Percentiles rank a stretch among this genome's conserved stretches.
Conservation (phyloP, 768 basidiomycete genomes). For the Suillus americanus region DNA sequence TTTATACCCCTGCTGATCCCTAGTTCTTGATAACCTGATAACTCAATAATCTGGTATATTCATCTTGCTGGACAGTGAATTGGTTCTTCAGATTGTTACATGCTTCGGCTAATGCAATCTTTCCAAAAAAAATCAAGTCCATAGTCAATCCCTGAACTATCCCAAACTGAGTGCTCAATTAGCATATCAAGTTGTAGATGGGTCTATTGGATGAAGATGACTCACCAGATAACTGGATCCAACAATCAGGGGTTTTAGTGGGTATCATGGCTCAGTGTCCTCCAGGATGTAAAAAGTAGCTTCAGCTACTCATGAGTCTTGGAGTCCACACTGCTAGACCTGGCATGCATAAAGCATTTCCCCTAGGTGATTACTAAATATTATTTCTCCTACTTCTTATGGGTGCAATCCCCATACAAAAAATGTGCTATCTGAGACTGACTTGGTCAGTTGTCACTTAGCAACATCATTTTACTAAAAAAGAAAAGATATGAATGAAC, state of each 20-base stretch:
- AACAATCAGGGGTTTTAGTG: too few relatives aligned
- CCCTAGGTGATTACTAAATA: neutral
- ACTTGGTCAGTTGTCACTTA: neutral
- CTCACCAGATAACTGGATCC: too few relatives aligned
- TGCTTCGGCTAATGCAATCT: neutral
- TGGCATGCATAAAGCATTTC: neutral
- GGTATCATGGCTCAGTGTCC: too few relatives aligned
- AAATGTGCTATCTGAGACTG: neutral
- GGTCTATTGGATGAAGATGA: too few relatives aligned
- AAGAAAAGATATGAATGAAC: neutral
- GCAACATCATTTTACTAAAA: neutral
- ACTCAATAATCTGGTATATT: neutral
- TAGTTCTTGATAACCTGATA: neutral
- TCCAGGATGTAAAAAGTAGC: too few relatives aligned
- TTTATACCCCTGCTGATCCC: too few relatives aligned
- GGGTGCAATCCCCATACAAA: neutral
- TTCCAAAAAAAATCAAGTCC: neutral
- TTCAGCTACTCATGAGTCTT: too few relatives aligned
- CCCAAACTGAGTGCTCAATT: neutral
- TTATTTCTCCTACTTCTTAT: neutral
- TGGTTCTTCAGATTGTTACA: neutral
- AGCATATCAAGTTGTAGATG: too few relatives aligned
- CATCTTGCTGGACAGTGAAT: neutral
- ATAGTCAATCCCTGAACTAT: slow-evolving; percentile 1
- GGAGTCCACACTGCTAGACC: too few relatives aligned